A percentile compares a stretch with the other conserved stretches of the same genome.
These are phyloP conservation scores for Daldinia sp. DNA, from an alignment of 2,329 filamentous ascomycete genomes.

Conservation along the genomic window DNA sequence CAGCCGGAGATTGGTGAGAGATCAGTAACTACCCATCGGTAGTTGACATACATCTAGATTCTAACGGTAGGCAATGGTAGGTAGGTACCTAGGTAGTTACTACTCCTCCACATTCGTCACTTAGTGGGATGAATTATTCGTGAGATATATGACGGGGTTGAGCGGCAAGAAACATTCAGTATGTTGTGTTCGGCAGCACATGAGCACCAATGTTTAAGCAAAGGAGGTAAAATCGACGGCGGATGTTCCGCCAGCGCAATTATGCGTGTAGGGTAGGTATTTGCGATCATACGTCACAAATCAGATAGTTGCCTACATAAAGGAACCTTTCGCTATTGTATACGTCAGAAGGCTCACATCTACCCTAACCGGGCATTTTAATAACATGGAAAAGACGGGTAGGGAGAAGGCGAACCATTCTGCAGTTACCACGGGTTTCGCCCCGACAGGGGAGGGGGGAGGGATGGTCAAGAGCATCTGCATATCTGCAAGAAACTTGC, in stretches of 20 bases:
- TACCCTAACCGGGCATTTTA: neutral
- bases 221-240: slow-evolving; percentile 7
- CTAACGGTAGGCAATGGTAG: slow-evolving; percentile 1
- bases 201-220: neutral
- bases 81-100: no score
- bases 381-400: neutral
- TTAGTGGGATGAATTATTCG: neutral
- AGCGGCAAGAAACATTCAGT: slow-evolving; percentile 22
- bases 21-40: slow-evolving; percentile 1
- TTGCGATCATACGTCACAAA: slow-evolving; percentile 32
- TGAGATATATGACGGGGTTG: slow-evolving; percentile 29
- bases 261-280: slow-evolving; percentile 31
- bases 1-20: neutral
- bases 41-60: slow-evolving; percentile 1
- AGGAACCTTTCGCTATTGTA: neutral
- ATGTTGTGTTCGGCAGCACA: slow-evolving; percentile 12
- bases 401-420: neutral
- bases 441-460: neutral
- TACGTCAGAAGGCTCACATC: slow-evolving; percentile 25
- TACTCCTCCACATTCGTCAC: slow-evolving; percentile 7
- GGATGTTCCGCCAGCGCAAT: slow-evolving; percentile 9
- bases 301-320: slow-evolving; percentile 8
- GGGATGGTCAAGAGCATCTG: no score
- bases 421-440: neutral
- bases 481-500: no score